Evolutionary conservation across 306 rosid species (phyloP).

Genomic region (Dicorynia guianensis): DNA sequence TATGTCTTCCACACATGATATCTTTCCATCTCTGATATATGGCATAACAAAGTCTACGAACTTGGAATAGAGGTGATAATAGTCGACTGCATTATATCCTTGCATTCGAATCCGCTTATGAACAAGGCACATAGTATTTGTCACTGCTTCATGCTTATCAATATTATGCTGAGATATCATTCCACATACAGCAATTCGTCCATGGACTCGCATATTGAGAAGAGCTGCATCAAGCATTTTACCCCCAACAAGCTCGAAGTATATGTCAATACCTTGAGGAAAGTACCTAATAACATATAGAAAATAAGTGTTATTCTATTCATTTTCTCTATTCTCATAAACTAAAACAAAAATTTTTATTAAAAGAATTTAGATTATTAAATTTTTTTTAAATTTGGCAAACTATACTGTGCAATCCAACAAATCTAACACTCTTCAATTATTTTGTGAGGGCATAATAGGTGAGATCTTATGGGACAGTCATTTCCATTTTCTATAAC

Average conservation of each 20-base stretch:
- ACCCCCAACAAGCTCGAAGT: conserved; percentile 22
- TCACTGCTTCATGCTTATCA: conserved; percentile 12
- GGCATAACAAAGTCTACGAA: conserved; percentile 2
- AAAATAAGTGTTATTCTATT: too few relatives aligned
- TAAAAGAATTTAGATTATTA: too few relatives aligned
- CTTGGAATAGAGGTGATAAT: conserved; percentile 7
- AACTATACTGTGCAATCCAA: too few relatives aligned
- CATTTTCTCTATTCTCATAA: too few relatives aligned
- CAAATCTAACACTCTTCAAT: too few relatives aligned
- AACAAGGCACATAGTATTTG: neutral
- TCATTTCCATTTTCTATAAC: too few relatives aligned
- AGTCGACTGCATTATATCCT: conserved; percentile 24
- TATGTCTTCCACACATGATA: neutral
- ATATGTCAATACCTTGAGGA: conserved; percentile 27
- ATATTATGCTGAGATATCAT: conserved; percentile 27
- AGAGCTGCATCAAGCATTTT: conserved; percentile 30
- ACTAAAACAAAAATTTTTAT: too few relatives aligned
- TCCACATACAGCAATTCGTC: conserved; percentile 26
- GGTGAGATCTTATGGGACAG: too few relatives aligned
- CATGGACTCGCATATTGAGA: conserved; percentile 19
- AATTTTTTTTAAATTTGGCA: too few relatives aligned
- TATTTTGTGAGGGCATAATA: too few relatives aligned
- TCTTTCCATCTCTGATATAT: neutral
- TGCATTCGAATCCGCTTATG: neutral
- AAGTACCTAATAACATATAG: neutral